Conservation (phyloP, 2,329 filamentous ascomycete species). For the Colletotrichum endophyticum region DNA sequence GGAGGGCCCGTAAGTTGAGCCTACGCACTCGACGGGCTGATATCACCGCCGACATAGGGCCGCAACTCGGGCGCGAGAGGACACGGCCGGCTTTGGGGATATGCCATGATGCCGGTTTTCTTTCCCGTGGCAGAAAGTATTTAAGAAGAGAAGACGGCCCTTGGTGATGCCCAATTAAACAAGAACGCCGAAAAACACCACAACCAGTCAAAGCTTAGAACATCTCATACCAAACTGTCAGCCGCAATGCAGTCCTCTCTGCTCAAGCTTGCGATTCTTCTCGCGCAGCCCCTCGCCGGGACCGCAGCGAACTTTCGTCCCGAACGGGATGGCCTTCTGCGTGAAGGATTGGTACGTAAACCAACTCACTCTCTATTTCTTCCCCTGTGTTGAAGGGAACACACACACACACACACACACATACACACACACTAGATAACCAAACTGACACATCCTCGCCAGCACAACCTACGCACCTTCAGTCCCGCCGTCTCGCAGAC, state of each 20-base stretch:
- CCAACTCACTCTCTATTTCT: not conserved
- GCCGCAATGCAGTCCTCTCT: not conserved
- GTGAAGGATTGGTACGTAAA: not conserved
- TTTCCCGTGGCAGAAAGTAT: not conserved
- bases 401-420: no score
- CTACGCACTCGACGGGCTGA: not conserved
- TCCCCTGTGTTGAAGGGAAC: accelerated
- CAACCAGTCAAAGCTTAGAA: not conserved
- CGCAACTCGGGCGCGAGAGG: not conserved
- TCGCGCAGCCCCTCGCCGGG: not conserved
- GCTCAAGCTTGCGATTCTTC: not conserved
- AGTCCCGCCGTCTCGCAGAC: not conserved
- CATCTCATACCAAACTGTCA: not conserved
- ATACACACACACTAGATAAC: no score
- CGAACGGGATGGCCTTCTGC: not conserved
- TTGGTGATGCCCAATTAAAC: not conserved
- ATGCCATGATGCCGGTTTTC: not conserved
- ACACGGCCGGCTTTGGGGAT: not conserved
- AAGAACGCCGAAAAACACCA: not conserved
- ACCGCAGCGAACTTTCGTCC: not conserved
- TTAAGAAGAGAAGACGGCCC: not conserved
- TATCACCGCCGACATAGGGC: not conserved
- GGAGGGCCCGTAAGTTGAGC: not conserved
- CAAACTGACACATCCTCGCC: not conserved
- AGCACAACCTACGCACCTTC: not conserved